phyloP scores from a whole-genome alignment of 2,329 filamentous ascomycete species.

The Fusarium mundagurra region DNA sequence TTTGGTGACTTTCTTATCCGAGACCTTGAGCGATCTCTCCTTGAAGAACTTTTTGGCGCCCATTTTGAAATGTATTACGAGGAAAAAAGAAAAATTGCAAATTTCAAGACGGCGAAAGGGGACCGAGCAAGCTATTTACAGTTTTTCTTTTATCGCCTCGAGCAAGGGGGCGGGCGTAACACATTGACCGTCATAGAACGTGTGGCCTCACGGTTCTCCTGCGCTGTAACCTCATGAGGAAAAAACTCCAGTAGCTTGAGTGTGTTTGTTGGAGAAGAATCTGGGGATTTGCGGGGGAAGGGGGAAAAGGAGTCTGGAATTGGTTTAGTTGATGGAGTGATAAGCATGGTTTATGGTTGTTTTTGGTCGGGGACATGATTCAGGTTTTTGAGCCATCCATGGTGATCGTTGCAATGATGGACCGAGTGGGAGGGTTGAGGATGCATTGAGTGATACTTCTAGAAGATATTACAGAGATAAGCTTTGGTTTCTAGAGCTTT shows the following conservation, averaged over 20 bases:
- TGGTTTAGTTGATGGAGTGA: constrained; percentile 10
- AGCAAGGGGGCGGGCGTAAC: background rate
- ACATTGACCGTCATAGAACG: constrained; percentile 15
- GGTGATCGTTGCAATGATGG: constrained; percentile 29
- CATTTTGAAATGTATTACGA: constrained; percentile 47
- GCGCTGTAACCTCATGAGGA: constrained; percentile 29
- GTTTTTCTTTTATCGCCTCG: constrained; percentile 15
- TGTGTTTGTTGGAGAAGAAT: constrained; percentile 34
- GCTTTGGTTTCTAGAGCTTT: background rate
- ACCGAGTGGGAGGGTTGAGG: constrained; percentile 25
- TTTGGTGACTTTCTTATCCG: constrained; percentile 53
- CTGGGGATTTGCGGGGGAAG: constrained; percentile 34
- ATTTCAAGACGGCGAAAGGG: background rate
- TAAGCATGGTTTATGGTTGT: background rate
- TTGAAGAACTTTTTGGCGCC: constrained; percentile 56
- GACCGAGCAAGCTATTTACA: constrained; percentile 12
- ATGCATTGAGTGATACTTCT: background rate
- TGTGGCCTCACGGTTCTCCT: constrained; percentile 10
- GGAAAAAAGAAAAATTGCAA: background rate
- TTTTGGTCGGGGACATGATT: constrained; percentile 15
- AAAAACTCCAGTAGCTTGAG: constrained; percentile 3
- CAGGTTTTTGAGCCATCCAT: background rate
- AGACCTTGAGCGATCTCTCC: constrained; percentile 56
- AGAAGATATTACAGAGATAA: background rate
- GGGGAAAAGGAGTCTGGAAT: background rate